phyloP scores from a whole-genome alignment of 306 rosid genomes.

The Prinsepia uniflora region DNA sequence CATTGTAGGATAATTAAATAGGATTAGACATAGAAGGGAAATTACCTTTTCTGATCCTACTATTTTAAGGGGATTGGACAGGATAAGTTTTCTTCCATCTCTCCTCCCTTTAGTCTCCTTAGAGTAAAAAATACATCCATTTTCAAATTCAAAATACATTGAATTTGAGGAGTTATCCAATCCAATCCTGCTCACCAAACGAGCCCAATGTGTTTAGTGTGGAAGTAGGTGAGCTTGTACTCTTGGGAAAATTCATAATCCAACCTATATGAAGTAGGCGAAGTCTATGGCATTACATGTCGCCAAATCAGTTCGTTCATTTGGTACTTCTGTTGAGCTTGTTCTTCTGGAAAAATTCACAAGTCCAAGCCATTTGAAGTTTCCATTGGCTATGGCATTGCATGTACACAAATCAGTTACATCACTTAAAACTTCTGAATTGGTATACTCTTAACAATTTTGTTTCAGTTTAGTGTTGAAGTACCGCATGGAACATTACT shows the following conservation, averaged over 20 bases:
- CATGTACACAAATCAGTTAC: neutral
- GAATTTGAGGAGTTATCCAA: too few species aligned
- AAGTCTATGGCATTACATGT: neutral
- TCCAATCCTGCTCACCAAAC: too few species aligned
- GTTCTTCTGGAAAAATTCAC: neutral
- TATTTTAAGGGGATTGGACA: too few species aligned
- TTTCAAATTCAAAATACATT: too few species aligned
- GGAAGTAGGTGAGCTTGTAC: neutral
- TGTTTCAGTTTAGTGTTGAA: neutral
- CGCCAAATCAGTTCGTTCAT: neutral
- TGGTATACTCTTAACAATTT: neutral
- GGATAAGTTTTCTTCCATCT: too few species aligned
- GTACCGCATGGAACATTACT: neutral
- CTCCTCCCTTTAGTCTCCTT: too few species aligned
- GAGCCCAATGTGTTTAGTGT: neutral
- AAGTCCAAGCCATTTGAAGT: constrained; percentile 2
- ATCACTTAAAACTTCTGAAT: neutral
- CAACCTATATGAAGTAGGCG: constrained; percentile 3
- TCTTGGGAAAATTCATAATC: neutral
- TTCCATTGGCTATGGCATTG: neutral
- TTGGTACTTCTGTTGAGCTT: neutral
- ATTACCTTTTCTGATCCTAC: too few species aligned
- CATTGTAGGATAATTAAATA: too few species aligned
- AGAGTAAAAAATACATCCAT: too few species aligned
- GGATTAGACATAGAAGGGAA: too few species aligned